Evolutionary conservation across 371 early-diverging fungal genomes (phyloP).

Genomic region (Actinomucor elegans): DNA sequence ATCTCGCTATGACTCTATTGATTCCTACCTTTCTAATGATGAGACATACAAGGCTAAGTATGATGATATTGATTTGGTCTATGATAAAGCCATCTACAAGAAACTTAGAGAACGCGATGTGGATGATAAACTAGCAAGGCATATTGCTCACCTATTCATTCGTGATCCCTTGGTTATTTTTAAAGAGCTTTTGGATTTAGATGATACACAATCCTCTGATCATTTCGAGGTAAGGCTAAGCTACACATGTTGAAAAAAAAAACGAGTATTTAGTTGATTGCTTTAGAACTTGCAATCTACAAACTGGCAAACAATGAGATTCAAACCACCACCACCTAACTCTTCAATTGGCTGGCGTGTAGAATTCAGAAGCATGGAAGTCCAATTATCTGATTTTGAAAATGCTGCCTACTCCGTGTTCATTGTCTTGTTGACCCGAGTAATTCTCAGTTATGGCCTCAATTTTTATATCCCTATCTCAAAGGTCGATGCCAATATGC

Average conservation of each 20-base stretch:
- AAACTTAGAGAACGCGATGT: conserved; percentile 72
- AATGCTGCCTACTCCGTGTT: conserved; percentile 97
- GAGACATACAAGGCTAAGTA: conserved; percentile 82
- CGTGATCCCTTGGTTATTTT: conserved; percentile 98
- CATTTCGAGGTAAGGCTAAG: conserved; percentile 85
- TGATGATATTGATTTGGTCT: conserved; percentile 90
- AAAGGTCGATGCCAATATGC: conserved; percentile 96
- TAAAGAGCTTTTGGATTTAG: conserved; percentile 85
- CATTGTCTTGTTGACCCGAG: conserved; percentile 88
- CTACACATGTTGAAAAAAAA: background rate
- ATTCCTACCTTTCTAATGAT: conserved; percentile 87
- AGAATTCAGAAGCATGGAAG: conserved; percentile 98
- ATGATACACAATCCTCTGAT: conserved; percentile 81
- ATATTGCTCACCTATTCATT: conserved; percentile 97
- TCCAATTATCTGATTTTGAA: conserved; percentile 97
- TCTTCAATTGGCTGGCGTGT: conserved; percentile 96
- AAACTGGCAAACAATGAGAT: conserved; percentile 99
- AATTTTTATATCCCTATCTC: conserved; percentile 97
- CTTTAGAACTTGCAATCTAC: conserved; percentile 97
- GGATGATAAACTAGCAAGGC: conserved; percentile 90
- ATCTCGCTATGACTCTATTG: conserved; percentile 97
- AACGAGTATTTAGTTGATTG: background rate
- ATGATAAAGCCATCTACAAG: conserved; percentile 79
- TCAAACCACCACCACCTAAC: conserved; percentile 96
- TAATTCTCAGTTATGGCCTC: conserved; percentile 86